Evolutionary conservation across 768 basidiomycete species (phyloP).

Genomic region (Pleurotus sapidus): DNA sequence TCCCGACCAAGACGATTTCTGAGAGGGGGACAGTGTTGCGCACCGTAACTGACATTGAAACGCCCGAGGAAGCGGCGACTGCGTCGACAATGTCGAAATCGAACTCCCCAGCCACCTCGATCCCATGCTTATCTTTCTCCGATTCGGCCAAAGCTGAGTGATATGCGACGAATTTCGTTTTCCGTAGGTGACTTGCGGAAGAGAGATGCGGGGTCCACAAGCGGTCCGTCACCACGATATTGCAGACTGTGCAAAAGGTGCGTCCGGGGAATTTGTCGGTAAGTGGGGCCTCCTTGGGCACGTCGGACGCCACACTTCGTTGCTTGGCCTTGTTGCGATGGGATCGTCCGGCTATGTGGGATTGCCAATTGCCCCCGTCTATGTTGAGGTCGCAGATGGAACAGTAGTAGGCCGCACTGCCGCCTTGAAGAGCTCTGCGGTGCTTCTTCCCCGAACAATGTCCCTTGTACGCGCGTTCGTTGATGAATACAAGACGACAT

Average conservation of each 20-base stretch:
- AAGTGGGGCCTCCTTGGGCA: conserved; percentile 26
- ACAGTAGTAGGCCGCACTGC: conserved; percentile 24
- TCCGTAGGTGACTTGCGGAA: conserved; percentile 27
- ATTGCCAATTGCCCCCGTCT: conserved; percentile 19
- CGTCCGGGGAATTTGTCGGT: conserved; percentile 12
- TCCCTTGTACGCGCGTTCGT: conserved; percentile 13
- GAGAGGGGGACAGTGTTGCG: conserved; percentile 26
- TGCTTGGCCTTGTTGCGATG: conserved; percentile 15
- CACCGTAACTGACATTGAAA: conserved; percentile 16
- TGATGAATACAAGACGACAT: conserved; percentile 32
- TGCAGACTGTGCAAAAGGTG: conserved; percentile 26
- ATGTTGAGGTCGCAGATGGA: conserved; percentile 28
- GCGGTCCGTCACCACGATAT: conserved; percentile 15
- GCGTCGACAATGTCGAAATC: conserved; percentile 54
- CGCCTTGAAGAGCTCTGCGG: conserved; percentile 14
- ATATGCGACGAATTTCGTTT: conserved; percentile 29
- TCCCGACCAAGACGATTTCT: conserved; percentile 21
- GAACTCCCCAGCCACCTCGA: conserved; percentile 38
- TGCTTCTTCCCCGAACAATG: conserved; percentile 32
- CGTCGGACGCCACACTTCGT: conserved; percentile 19
- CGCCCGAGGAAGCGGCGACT: conserved; percentile 22
- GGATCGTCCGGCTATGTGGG: conserved; percentile 18
- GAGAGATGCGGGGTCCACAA: conserved; percentile 32
- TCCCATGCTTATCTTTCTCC: conserved; percentile 52
- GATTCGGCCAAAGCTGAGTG: conserved; percentile 46